Evolutionary conservation across 495 filamentous ascomycete species (phyloP).

Genomic region (Aspergillus mulundensis): DNA sequence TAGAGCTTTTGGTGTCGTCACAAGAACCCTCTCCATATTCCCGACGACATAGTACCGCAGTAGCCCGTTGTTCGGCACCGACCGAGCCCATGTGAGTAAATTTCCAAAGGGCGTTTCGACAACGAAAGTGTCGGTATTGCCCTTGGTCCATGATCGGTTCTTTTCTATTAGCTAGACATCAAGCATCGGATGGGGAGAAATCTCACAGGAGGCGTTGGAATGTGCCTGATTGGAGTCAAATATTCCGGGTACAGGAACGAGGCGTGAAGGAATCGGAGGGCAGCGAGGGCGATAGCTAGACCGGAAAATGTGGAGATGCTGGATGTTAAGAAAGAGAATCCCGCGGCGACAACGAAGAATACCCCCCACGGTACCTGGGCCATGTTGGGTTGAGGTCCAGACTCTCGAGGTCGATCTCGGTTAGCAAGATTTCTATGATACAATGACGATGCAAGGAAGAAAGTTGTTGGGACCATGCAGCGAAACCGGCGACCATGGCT

Average conservation of each 20-base stretch:
- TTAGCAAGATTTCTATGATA: no score
- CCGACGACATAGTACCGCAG: constrained; percentile 65
- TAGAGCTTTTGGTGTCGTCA: constrained; percentile 62
- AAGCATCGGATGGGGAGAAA: constrained; percentile 1
- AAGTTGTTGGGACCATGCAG: no score
- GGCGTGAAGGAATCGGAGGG: constrained; percentile 41
- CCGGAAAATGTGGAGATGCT: constrained; percentile 21
- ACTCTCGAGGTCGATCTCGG: no score
- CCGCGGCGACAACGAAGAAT: constrained; percentile 26
- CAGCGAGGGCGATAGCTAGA: constrained; percentile 20
- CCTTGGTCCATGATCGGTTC: constrained; percentile 35
- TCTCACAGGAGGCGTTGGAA: constrained; percentile 57
- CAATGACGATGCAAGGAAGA: no score
- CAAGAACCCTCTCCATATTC: constrained; percentile 66
- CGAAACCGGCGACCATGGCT: no score
- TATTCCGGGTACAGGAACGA: constrained; percentile 65
- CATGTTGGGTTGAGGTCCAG: constrained; percentile 7
- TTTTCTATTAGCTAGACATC: constrained; percentile 11
- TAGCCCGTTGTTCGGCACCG: constrained; percentile 73
- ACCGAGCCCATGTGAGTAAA: constrained; percentile 42
- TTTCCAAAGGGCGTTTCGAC: constrained; percentile 47
- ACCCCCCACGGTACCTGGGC: constrained; percentile 12
- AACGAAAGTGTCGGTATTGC: constrained; percentile 25
- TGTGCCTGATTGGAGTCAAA: constrained; percentile 64
- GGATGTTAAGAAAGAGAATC: constrained; percentile 30